Evolutionary conservation across 176 grass and related monocot genomes (phyloP).

Genomic region (Themeda triandra): DNA sequence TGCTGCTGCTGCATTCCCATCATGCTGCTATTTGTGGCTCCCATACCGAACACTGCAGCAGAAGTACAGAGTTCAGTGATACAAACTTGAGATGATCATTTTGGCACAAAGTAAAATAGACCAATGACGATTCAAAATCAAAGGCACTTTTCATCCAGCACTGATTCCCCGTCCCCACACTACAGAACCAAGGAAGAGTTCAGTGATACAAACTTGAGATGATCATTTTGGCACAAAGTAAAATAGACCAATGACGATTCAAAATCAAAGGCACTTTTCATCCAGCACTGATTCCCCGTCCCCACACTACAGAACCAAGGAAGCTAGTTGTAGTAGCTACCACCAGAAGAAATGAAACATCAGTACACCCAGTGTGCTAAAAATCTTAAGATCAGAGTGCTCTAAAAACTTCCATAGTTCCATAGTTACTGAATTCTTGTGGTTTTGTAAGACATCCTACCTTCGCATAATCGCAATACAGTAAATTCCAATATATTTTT

Average conservation of each 20-base stretch:
- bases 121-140: not conserved
- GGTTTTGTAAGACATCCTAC: not conserved
- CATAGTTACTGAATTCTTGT: not conserved
- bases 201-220: not conserved
- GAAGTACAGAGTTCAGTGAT: not conserved
- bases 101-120: not conserved
- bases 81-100: not conserved
- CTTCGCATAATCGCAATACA: not conserved
- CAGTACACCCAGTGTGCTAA: not conserved
- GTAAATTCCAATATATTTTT: not conserved
- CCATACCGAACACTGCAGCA: constrained; percentile 78
- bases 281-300: not conserved
- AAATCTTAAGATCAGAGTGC: not conserved
- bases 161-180: not conserved
- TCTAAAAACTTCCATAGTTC: not conserved
- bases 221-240: not conserved
- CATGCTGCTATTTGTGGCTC: constrained; percentile 55
- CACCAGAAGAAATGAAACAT: not conserved
- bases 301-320: not conserved
- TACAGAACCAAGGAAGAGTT: not conserved
- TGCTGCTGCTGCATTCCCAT: constrained; percentile 86
- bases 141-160: not conserved
- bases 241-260: not conserved
- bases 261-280: constrained; percentile 5
- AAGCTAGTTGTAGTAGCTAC: not conserved